These are phyloP conservation scores for Boletus eberwhitei DNA, from an alignment of 768 basidiomycete genomes.

Conservation along the genomic window DNA sequence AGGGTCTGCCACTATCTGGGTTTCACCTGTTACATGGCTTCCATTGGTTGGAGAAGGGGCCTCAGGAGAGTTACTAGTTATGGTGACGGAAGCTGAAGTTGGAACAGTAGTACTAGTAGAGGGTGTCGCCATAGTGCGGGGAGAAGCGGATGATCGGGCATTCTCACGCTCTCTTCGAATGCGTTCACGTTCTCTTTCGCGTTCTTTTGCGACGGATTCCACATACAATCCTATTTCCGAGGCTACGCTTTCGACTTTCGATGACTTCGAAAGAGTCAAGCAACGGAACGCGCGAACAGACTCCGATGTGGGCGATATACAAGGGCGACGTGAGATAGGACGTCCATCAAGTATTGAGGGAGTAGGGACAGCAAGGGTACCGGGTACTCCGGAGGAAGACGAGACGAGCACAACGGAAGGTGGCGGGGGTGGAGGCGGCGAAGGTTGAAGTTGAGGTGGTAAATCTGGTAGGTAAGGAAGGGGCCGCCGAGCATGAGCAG, in stretches of 20 bases:
- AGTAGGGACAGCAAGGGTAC: background rate
- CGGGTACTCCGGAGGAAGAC: slow-evolving; percentile 15
- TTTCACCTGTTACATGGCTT: slow-evolving; percentile 12
- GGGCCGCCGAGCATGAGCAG: slow-evolving; percentile 37
- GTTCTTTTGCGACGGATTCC: slow-evolving; percentile 70
- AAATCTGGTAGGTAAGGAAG: slow-evolving; percentile 61
- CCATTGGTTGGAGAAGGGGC: slow-evolving; percentile 11
- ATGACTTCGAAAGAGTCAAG: slow-evolving; percentile 49
- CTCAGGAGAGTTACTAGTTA: slow-evolving; percentile 15
- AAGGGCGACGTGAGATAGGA: slow-evolving; percentile 32
- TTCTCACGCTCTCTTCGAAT: slow-evolving; percentile 64
- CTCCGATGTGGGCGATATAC: slow-evolving; percentile 38
- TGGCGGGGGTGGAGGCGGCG: slow-evolving; percentile 41
- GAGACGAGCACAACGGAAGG: slow-evolving; percentile 29
- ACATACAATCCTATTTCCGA: slow-evolving; percentile 66
- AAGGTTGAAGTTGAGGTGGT: slow-evolving; percentile 58
- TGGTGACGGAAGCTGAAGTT: slow-evolving; percentile 8
- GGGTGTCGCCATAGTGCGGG: slow-evolving; percentile 23
- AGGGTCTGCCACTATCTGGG: slow-evolving; percentile 17
- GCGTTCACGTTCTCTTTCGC: slow-evolving; percentile 75
- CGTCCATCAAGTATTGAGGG: slow-evolving; percentile 17
- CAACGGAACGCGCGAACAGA: slow-evolving; percentile 44
- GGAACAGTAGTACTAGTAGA: slow-evolving; percentile 12
- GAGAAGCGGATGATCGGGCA: slow-evolving; percentile 31
- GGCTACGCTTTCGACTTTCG: slow-evolving; percentile 52